Evolutionary conservation across 2,329 filamentous ascomycete species (phyloP).

Genomic region (Fusarium chuoi): DNA sequence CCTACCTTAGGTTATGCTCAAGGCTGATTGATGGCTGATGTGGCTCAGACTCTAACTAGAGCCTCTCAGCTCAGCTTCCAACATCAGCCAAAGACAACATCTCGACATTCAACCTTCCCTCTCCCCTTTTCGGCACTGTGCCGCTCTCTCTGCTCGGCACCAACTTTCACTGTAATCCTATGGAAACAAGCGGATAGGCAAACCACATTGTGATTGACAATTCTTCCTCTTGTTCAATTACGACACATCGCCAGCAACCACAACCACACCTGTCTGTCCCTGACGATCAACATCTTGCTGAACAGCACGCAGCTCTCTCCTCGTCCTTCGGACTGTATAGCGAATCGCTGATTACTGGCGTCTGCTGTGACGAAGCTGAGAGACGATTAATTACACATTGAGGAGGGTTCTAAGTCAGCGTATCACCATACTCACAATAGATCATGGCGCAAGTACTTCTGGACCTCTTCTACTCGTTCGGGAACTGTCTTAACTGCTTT

Average conservation of each 20-base stretch:
- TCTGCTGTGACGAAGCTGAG: background rate
- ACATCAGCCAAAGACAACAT: constrained; percentile 27
- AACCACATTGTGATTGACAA: background rate
- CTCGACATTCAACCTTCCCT: constrained; percentile 4
- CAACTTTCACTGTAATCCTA: background rate
- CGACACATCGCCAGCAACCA: constrained; percentile 11
- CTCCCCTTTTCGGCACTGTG: background rate
- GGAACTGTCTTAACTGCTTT: constrained; percentile 96
- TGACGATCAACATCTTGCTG: constrained; percentile 23
- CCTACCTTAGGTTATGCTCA: background rate
- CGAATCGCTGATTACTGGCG: background rate
- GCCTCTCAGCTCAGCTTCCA: constrained; percentile 20
- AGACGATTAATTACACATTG: background rate
- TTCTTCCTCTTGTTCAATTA: constrained; percentile 16
- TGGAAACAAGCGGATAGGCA: background rate
- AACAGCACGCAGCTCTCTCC: background rate
- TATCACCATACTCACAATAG: background rate
- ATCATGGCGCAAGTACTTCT: constrained; percentile 85
- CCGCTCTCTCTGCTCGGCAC: background rate
- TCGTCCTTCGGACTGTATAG: background rate
- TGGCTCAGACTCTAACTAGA: constrained; percentile 38
- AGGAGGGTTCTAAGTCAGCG: background rate
- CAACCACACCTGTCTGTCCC: constrained; percentile 25
- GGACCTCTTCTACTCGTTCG: constrained; percentile 90
- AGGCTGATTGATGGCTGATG: constrained; percentile 24